Evolutionary conservation across 2,329 filamentous ascomycete species (phyloP).

Genomic region (Ophiobolus disseminans): DNA sequence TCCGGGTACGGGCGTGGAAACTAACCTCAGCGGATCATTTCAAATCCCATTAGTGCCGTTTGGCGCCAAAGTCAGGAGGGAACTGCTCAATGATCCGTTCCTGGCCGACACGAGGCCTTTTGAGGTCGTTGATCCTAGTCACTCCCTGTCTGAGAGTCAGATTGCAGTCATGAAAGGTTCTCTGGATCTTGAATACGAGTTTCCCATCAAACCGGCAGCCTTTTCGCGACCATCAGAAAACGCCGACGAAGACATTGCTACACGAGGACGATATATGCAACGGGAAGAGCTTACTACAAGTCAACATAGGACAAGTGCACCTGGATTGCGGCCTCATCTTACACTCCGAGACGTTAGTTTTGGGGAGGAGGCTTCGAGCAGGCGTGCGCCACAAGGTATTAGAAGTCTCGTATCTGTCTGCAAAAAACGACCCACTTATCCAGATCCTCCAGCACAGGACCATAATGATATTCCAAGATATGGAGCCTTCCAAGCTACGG

Average conservation of each 20-base stretch:
- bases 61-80: conserved; percentile 8
- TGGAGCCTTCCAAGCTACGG: conserved; percentile 6
- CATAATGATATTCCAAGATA: conserved; percentile 38
- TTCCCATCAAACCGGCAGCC: conserved; percentile 24
- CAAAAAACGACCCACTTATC: too few species aligned
- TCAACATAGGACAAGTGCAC: too few species aligned
- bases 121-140: neutral
- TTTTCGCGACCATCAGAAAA: too few species aligned
- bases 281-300: too few species aligned
- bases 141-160: neutral
- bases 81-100: conserved; percentile 38
- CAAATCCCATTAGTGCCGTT: neutral
- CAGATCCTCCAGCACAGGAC: conserved; percentile 34
- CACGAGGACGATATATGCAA: too few species aligned
- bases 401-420: too few species aligned
- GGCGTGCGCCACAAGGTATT: too few species aligned
- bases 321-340: too few species aligned
- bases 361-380: conserved; percentile 30
- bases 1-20: too few species aligned
- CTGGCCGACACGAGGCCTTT: conserved; percentile 13
- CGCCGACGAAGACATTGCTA: too few species aligned
- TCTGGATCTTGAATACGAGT: conserved; percentile 36
- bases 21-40: too few species aligned
- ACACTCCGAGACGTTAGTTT: conserved; percentile 25
- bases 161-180: conserved; percentile 13